A percentile compares a stretch with the other conserved stretches of the same genome.
phyloP scores from a whole-genome alignment of 2,329 filamentous ascomycete species.

The Sporothrix humicola region DNA sequence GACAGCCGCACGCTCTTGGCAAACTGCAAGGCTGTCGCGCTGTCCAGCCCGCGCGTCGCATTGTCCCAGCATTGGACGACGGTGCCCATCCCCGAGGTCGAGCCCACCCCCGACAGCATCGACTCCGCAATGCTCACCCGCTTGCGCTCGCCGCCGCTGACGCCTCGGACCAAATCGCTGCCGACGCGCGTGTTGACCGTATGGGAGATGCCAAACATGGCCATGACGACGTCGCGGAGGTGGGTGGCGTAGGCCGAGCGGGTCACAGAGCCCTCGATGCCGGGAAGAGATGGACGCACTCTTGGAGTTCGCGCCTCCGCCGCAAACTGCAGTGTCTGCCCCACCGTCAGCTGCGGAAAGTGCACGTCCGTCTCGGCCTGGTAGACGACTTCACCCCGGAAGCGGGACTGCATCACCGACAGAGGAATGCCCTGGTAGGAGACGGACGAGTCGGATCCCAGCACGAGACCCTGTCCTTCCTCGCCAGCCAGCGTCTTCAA shows the following conservation, averaged over 20 bases:
- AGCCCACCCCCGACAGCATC: constrained; percentile 53
- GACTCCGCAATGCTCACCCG: constrained; percentile 78
- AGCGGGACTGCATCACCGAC: constrained; percentile 46
- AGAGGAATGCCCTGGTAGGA: constrained; percentile 34
- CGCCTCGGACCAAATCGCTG: constrained; percentile 67
- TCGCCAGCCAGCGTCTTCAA: constrained; percentile 72
- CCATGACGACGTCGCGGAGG: constrained; percentile 74
- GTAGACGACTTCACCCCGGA: constrained; percentile 58
- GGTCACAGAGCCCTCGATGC: constrained; percentile 58
- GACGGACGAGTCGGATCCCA: constrained; percentile 46
- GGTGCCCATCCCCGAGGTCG: constrained; percentile 49
- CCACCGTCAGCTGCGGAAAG: constrained; percentile 77
- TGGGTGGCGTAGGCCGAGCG: constrained; percentile 55
- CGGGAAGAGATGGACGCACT: constrained; percentile 57
- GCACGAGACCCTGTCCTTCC: constrained; percentile 52
- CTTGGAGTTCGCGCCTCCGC: constrained; percentile 72
- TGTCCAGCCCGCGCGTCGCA: constrained; percentile 68
- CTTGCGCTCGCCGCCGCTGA: constrained; percentile 71
- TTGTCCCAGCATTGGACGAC: constrained; percentile 74
- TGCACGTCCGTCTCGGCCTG: constrained; percentile 84
- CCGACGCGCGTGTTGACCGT: constrained; percentile 75
- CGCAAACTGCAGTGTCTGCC: constrained; percentile 79
- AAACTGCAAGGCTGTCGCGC: constrained; percentile 69
- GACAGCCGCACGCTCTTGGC: constrained; percentile 67
- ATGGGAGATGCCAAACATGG: constrained; percentile 75